phyloP scores from a whole-genome alignment of 2,329 filamentous ascomycete species.

The Mariannaea elegans region DNA sequence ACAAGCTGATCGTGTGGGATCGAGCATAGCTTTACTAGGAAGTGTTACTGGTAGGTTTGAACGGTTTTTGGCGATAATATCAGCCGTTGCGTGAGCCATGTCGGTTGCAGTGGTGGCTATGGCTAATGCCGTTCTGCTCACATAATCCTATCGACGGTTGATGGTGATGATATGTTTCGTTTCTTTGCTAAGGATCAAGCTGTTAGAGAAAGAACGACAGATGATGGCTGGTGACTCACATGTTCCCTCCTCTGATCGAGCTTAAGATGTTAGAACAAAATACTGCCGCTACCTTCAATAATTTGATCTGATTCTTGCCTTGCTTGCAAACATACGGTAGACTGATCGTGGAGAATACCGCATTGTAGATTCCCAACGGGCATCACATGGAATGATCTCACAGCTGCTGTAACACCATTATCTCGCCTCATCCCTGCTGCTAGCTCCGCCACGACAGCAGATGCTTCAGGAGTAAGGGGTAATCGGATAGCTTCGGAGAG shows the following conservation, averaged over 20 bases:
- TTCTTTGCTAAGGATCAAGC: conserved; percentile 20
- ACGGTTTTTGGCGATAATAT: conserved; percentile 12
- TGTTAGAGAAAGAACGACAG: neutral
- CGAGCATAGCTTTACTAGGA: neutral
- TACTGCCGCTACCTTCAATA: conserved; percentile 29
- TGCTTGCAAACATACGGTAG: conserved; percentile 22
- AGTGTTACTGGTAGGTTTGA: conserved; percentile 21
- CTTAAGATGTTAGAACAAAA: conserved; percentile 19
- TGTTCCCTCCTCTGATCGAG: conserved; percentile 22
- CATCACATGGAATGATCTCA: conserved; percentile 34
- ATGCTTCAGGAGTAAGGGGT: conserved; percentile 21
- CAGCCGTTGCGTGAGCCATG: neutral
- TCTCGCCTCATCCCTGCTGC: conserved; percentile 28
- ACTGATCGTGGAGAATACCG: conserved; percentile 15
- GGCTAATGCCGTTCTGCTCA: conserved; percentile 19
- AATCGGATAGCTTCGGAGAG: conserved; percentile 23
- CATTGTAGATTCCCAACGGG: conserved; percentile 31
- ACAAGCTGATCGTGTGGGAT: neutral
- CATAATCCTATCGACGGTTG: conserved; percentile 30
- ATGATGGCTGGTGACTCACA: neutral
- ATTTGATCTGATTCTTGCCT: conserved; percentile 11
- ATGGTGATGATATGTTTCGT: conserved; percentile 21
- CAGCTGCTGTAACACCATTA: conserved; percentile 27
- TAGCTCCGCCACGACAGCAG: conserved; percentile 10
- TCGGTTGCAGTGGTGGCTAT: conserved; percentile 18